phyloP scores from a whole-genome alignment of 2,329 filamentous ascomycete genomes.

The Diaporthe longicolla region DNA sequence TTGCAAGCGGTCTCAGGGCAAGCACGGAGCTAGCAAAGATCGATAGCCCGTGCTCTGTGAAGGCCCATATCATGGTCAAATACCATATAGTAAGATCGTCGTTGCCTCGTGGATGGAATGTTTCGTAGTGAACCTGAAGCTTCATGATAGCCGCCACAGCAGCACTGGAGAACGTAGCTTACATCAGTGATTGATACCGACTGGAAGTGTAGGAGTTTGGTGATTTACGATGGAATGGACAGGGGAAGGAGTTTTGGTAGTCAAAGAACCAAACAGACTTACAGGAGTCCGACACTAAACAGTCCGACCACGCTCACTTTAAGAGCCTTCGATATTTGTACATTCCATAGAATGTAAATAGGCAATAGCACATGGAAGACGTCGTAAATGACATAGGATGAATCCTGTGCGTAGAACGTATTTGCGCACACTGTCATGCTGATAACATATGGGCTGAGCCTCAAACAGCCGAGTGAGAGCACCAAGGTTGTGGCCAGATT shows the following conservation, averaged over 20 bases:
- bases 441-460: slow-evolving; percentile 6
- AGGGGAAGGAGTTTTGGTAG: too few relatives aligned
- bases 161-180: slow-evolving; percentile 11
- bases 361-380: slow-evolving; percentile 38
- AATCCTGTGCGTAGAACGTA: slow-evolving; percentile 38
- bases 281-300: slow-evolving; percentile 41
- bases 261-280: slow-evolving; percentile 4
- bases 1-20: slow-evolving; percentile 38
- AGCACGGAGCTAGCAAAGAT: slow-evolving; percentile 40
- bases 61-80: slow-evolving; percentile 36
- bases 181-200: neutral
- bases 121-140: slow-evolving; percentile 29
- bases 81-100: slow-evolving; percentile 29
- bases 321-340: slow-evolving; percentile 31
- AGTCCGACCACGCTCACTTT: slow-evolving; percentile 38
- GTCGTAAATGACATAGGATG: slow-evolving; percentile 40
- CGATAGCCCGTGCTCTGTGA: slow-evolving; percentile 40
- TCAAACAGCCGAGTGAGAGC: slow-evolving; percentile 37
- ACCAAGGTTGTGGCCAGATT: slow-evolving; percentile 36
- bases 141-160: slow-evolving; percentile 41
- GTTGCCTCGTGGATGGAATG: slow-evolving; percentile 21
- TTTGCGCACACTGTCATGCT: slow-evolving; percentile 31
- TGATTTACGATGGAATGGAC: neutral
- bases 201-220: too few relatives aligned
- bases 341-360: slow-evolving; percentile 41